Percentiles rank a stretch among this genome's conserved stretches.
Conservation (phyloP, 345 rosid genomes). For the Clarkia xantiana region DNA sequence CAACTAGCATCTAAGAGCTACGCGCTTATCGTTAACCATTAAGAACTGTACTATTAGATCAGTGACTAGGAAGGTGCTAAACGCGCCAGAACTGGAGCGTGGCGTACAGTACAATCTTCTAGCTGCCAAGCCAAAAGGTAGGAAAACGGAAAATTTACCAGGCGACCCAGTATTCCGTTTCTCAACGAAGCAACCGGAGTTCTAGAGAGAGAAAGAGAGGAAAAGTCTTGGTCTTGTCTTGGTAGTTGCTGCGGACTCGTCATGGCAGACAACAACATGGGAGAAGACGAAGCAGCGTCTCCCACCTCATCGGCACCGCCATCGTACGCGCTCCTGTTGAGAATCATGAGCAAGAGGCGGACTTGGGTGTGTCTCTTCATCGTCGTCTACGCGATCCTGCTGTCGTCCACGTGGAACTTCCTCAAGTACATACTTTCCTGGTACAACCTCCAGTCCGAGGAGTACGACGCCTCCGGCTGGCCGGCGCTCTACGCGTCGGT, state of each 20-base stretch:
- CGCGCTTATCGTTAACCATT: too few species aligned
- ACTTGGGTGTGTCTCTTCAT: constrained; percentile 88
- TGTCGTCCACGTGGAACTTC: constrained; percentile 61
- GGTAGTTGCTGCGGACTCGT: not conserved
- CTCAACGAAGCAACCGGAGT: too few species aligned
- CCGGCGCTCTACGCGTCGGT: constrained; percentile 89
- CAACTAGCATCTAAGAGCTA: too few species aligned
- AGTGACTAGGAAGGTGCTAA: too few species aligned
- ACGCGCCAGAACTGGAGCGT: too few species aligned
- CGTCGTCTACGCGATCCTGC: constrained; percentile 52
- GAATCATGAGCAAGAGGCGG: constrained; percentile 80
- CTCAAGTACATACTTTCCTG: constrained; percentile 62
- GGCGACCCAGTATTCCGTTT: too few species aligned
- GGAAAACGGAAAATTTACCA: too few species aligned
- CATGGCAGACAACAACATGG: constrained; percentile 4
- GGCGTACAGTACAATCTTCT: too few species aligned
- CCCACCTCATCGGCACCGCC: constrained; percentile 12
- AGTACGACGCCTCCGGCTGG: constrained; percentile 26
- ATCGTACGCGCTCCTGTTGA: constrained; percentile 37
- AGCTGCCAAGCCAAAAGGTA: too few species aligned
- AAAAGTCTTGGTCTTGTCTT: too few species aligned
- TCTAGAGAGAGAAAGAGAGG: too few species aligned
- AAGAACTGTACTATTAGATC: too few species aligned
- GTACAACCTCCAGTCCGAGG: constrained; percentile 34
- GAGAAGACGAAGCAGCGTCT: constrained; percentile 6